Evolutionary conservation across 2,329 filamentous ascomycete genomes (phyloP).

Genomic region (Xylariaceae sp.): DNA sequence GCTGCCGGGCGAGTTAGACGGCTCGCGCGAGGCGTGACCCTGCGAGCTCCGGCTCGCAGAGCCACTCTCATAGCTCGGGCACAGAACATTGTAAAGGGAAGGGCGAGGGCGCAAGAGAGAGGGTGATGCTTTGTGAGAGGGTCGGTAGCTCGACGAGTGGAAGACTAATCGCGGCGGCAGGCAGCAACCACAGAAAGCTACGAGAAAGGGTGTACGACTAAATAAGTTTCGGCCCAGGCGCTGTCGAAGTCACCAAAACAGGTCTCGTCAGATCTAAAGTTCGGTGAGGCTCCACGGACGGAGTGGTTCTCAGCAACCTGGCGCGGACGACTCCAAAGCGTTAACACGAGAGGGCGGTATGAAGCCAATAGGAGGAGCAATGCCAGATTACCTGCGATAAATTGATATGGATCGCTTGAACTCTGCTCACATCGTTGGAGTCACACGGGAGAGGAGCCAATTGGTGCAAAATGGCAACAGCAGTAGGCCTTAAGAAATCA

Average conservation of each 20-base stretch:
- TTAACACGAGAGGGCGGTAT: slow-evolving; percentile 9
- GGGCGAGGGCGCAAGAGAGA: too few relatives aligned
- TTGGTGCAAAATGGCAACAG: slow-evolving; percentile 14
- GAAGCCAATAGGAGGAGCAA: slow-evolving; percentile 15
- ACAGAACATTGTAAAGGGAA: slow-evolving; percentile 24
- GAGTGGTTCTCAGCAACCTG: slow-evolving; percentile 9
- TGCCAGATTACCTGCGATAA: slow-evolving; percentile 21
- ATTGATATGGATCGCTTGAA: slow-evolving; percentile 17
- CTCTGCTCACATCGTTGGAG: slow-evolving; percentile 18
- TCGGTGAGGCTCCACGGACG: slow-evolving; percentile 12
- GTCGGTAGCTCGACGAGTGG: background rate
- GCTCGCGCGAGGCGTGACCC: slow-evolving; percentile 18
- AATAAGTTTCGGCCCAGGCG: slow-evolving; percentile 1
- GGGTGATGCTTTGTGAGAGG: background rate
- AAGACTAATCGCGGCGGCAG: background rate
- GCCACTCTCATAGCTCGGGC: slow-evolving; percentile 26
- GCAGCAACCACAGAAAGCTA: background rate
- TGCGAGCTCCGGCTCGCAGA: slow-evolving; percentile 28
- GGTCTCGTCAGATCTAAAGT: slow-evolving; percentile 2
- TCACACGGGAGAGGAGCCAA: slow-evolving; percentile 15
- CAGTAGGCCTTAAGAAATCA: slow-evolving; percentile 5
- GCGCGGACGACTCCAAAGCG: slow-evolving; percentile 9
- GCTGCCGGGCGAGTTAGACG: slow-evolving; percentile 9
- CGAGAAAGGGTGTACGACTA: background rate
- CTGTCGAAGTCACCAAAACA: slow-evolving; percentile 3